A percentile compares a stretch with the other conserved stretches of the same genome.
Evolutionary conservation across 176 grass and related monocot genomes (phyloP).

Genomic region (Carex kokanica): DNA sequence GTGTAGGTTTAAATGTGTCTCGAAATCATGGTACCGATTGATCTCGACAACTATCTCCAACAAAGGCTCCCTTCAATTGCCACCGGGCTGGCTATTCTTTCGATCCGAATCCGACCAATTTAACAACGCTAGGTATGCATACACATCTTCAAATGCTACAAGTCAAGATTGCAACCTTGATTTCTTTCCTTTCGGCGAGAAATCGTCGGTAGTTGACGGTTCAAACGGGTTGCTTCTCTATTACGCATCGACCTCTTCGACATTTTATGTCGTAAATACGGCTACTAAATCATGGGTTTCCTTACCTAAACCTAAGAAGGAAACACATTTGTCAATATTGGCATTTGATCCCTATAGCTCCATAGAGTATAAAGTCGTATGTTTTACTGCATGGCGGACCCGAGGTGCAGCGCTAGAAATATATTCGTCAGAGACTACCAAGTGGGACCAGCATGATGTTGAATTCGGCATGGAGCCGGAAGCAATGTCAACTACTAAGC

Average conservation of each 20-base stretch:
- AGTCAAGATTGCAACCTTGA: constrained; percentile 36
- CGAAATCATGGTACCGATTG: constrained; percentile 45
- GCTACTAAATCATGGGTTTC: constrained; percentile 36
- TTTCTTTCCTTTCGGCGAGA: constrained; percentile 43
- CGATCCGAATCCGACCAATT: neutral
- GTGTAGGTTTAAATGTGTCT: constrained; percentile 48
- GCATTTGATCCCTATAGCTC: constrained; percentile 42
- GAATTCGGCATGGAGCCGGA: constrained; percentile 32
- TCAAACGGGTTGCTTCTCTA: constrained; percentile 57
- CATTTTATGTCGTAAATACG: constrained; percentile 53
- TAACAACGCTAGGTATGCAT: constrained; percentile 34
- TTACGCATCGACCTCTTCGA: neutral
- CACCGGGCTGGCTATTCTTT: constrained; percentile 49
- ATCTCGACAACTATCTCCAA: constrained; percentile 42
- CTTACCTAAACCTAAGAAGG: constrained; percentile 28
- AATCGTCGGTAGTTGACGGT: constrained; percentile 35
- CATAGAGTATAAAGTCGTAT: constrained; percentile 41
- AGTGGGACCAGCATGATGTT: constrained; percentile 30
- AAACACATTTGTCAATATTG: constrained; percentile 40
- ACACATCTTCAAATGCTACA: neutral
- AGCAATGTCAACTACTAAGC: constrained; percentile 33
- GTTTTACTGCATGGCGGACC: constrained; percentile 41
- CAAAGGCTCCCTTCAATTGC: constrained; percentile 34
- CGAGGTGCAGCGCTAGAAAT: constrained; percentile 43
- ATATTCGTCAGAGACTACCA: constrained; percentile 44